Percentiles rank a stretch among this genome's conserved stretches.
Conservation (phyloP, 2,329 filamentous ascomycete species). For the Ceratocystiopsis brevicomis region DNA sequence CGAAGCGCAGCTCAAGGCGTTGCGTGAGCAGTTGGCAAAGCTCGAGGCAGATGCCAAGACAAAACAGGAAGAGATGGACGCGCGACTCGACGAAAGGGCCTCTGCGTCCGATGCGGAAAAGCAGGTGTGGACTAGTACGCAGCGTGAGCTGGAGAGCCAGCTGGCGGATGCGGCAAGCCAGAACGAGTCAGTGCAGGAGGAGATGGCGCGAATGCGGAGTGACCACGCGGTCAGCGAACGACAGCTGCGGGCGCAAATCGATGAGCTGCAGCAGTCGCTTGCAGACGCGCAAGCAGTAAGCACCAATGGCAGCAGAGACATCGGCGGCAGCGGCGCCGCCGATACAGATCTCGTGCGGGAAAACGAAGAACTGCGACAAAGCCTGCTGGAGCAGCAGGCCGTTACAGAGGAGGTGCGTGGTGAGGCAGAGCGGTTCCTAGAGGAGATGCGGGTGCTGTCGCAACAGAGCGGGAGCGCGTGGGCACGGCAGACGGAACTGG, state of each 20-base stretch:
- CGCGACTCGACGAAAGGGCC: conserved; percentile 33
- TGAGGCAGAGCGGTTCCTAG: conserved; percentile 65
- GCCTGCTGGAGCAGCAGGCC: conserved; percentile 55
- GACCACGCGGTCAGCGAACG: conserved; percentile 47
- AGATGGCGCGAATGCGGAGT: conserved; percentile 54
- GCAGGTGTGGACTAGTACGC: conserved; percentile 50
- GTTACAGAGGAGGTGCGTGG: conserved; percentile 72
- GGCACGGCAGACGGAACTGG: conserved; percentile 65
- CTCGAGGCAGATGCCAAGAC: conserved; percentile 51
- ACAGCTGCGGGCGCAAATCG: conserved; percentile 44
- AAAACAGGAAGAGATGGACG: conserved; percentile 53
- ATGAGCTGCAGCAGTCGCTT: conserved; percentile 25
- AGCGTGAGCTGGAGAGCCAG: conserved; percentile 50
- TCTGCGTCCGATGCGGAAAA: conserved; percentile 41
- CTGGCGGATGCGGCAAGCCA: conserved; percentile 54
- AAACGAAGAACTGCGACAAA: conserved; percentile 47
- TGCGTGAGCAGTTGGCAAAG: conserved; percentile 53
- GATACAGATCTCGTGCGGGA: conserved; percentile 43
- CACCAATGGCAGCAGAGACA: not conserved
- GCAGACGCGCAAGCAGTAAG: conserved; percentile 6
- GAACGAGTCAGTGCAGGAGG: conserved; percentile 62
- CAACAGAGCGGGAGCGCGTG: conserved; percentile 60
- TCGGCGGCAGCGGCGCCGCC: conserved; percentile 12
- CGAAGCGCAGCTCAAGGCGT: conserved; percentile 53
- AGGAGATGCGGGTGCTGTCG: conserved; percentile 77